Conservation (phyloP, 2,329 filamentous ascomycete genomes). For the Zalaria obscura region DNA sequence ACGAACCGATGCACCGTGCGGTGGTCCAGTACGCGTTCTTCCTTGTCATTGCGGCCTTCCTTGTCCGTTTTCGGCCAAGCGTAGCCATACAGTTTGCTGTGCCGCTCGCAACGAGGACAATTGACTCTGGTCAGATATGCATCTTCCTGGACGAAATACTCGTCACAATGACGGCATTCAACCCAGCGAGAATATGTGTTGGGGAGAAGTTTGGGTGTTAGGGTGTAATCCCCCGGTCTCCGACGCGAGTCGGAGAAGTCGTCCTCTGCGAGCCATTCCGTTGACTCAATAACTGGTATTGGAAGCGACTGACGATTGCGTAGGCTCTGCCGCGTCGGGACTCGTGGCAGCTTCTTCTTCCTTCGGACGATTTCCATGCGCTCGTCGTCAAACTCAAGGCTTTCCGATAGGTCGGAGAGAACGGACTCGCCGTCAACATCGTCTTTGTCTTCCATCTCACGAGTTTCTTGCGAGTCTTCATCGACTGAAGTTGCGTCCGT, state of each 20-base stretch:
- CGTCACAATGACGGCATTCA: constrained; percentile 70
- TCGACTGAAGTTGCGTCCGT: constrained; percentile 8
- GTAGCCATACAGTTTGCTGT: constrained; percentile 90
- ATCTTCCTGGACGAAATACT: constrained; percentile 74
- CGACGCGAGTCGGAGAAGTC: constrained; percentile 16
- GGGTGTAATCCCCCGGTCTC: constrained; percentile 50
- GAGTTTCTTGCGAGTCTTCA: neutral
- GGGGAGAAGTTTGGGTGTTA: constrained; percentile 61
- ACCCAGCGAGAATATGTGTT: constrained; percentile 74
- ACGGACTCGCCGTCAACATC: constrained; percentile 14
- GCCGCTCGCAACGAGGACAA: constrained; percentile 85
- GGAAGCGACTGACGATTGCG: constrained; percentile 7
- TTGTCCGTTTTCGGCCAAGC: constrained; percentile 91
- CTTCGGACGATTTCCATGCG: constrained; percentile 20
- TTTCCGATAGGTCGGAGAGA: constrained; percentile 24
- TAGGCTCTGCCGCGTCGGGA: constrained; percentile 6
- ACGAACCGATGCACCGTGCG: constrained; percentile 78
- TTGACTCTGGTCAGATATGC: constrained; percentile 75
- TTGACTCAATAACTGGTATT: constrained; percentile 14
- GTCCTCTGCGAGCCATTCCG: constrained; percentile 3
- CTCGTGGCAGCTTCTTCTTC: constrained; percentile 10
- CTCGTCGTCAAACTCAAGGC: constrained; percentile 23
- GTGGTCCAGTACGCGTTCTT: constrained; percentile 63
- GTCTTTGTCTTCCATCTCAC: constrained; percentile 1
- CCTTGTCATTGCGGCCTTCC: constrained; percentile 57